Percentiles rank a stretch among this genome's conserved stretches.
phyloP scores from a whole-genome alignment of 148 eudicot species.

The Chenopodium quinoa region DNA sequence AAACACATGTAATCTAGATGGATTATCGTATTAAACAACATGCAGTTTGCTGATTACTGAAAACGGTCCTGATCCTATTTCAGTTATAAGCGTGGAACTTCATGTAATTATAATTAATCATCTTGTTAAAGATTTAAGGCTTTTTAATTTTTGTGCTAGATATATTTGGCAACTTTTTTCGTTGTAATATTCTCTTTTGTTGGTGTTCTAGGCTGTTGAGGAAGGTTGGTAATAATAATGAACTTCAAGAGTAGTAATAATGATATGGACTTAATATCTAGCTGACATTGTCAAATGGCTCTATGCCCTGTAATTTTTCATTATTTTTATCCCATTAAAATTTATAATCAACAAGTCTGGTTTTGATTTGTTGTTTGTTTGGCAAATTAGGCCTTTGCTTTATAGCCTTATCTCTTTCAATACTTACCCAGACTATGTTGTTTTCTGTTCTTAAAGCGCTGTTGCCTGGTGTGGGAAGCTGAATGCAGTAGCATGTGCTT shows the following conservation, averaged over 20 bases:
- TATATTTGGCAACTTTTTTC: no score
- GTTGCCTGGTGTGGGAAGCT: slow-evolving; percentile 99
- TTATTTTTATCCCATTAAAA: neutral
- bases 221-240: no score
- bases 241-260: neutral
- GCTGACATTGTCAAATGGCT: neutral
- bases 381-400: neutral
- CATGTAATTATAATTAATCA: neutral
- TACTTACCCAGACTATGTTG: neutral
- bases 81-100: neutral
- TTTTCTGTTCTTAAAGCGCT: slow-evolving; percentile 50
- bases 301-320: neutral
- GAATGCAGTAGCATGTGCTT: slow-evolving; percentile 93
- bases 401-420: neutral
- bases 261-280: neutral
- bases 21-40: neutral
- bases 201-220: no score
- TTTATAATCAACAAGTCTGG: neutral
- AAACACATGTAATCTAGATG: neutral
- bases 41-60: neutral
- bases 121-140: neutral
- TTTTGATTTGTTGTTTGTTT: neutral
- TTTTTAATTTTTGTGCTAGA: no score
- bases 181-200: no score
- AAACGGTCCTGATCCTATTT: neutral